These are phyloP conservation scores for Phytophthora idaei DNA, from an alignment of 352 stramenopile genomes.

Conservation along the genomic window DNA sequence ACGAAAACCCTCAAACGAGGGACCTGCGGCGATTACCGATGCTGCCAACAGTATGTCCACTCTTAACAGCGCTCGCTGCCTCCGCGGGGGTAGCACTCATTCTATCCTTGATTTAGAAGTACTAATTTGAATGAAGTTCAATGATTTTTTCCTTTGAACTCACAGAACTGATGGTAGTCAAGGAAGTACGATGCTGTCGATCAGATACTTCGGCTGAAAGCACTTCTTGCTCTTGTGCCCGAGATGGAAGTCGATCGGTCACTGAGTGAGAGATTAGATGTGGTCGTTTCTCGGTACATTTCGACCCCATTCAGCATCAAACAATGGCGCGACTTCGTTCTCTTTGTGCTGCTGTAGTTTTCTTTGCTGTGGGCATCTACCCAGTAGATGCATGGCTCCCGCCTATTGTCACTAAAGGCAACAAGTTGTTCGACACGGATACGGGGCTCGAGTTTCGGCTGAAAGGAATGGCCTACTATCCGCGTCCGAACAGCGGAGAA, in stretches of 20 bases:
- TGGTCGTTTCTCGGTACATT: neutral
- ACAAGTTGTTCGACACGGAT: constrained; percentile 86
- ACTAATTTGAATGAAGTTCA: neutral
- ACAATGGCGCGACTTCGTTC: neutral
- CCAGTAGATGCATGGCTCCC: constrained; percentile 44
- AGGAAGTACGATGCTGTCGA: neutral
- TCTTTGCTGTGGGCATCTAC: constrained; percentile 4
- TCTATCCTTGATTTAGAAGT: neutral
- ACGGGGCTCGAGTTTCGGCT: constrained; percentile 68
- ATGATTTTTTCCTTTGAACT: neutral
- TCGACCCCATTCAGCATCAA: neutral
- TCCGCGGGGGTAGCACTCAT: neutral
- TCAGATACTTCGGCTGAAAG: neutral
- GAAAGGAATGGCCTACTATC: constrained; percentile 77
- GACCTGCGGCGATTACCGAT: constrained; percentile 11
- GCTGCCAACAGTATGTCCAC: constrained; percentile 2
- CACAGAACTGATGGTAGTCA: neutral
- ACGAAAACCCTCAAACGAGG: constrained; percentile 31
- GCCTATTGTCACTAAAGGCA: constrained; percentile 62
- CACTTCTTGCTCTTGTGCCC: neutral
- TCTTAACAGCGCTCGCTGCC: neutral
- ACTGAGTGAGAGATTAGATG: neutral
- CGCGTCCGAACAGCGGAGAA: constrained; percentile 62
- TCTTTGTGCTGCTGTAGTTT: constrained; percentile 13
- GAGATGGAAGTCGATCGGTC: neutral